Conservation (phyloP, 78 protist genomes). For the Dictyostelium purpureum region DNA sequence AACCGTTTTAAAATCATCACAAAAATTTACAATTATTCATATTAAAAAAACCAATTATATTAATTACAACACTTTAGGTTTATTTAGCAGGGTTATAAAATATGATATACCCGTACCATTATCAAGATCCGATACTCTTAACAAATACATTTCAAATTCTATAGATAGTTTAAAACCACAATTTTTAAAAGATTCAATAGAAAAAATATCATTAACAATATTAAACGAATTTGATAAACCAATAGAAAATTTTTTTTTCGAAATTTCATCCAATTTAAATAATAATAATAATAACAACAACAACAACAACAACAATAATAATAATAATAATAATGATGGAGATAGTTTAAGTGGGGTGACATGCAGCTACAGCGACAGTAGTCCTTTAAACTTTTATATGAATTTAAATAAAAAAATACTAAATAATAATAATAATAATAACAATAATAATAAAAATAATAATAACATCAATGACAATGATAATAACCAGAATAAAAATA, state of each 20-base stretch:
- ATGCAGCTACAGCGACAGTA: background rate
- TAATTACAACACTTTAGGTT: background rate
- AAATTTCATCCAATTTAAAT: background rate
- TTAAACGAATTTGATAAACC: conserved; percentile 21
- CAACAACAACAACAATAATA: background rate
- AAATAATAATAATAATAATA: conserved; percentile 9
- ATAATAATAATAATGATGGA: background rate
- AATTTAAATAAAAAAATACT: background rate
- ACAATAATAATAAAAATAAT: background rate
- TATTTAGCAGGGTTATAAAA: conserved; percentile 31
- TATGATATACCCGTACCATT: conserved; percentile 65
- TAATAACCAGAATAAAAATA: background rate
- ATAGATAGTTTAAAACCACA: conserved; percentile 23
- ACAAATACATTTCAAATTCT: conserved; percentile 3
- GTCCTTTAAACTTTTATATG: background rate
- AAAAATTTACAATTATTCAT: background rate
- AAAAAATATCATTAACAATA: conserved; percentile 23
- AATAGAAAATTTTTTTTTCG: conserved; percentile 38
- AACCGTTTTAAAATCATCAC: background rate
- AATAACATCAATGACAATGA: background rate
- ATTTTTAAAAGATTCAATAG: background rate
- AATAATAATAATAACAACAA: background rate
- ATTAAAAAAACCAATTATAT: background rate
- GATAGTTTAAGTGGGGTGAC: background rate
- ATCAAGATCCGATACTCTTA: background rate